Conservation (phyloP, 768 basidiomycete species). For the Suillus weaverae region DNA sequence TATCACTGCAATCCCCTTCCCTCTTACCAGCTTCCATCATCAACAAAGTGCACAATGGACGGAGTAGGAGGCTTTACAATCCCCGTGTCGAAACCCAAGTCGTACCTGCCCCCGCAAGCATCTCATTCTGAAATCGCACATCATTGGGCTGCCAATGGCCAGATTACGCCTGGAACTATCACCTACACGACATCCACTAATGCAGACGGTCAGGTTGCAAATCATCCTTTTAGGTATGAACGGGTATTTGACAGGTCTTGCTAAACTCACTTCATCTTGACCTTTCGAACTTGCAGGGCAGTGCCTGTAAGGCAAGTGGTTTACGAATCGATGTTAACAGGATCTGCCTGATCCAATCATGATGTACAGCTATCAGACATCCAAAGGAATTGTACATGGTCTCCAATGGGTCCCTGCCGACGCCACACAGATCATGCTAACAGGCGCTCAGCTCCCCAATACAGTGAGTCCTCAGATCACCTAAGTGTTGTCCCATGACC, state of each 20-base stretch:
- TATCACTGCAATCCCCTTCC: constrained; percentile 9
- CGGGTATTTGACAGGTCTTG: neutral
- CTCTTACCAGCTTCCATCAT: constrained; percentile 8
- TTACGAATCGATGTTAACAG: neutral
- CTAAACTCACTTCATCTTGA: constrained; percentile 5
- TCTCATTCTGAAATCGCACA: neutral
- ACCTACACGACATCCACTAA: constrained; percentile 71
- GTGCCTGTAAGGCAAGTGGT: constrained; percentile 65
- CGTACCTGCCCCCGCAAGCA: constrained; percentile 21
- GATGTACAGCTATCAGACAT: constrained; percentile 63
- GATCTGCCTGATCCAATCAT: constrained; percentile 21
- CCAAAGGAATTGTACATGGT: constrained; percentile 64
- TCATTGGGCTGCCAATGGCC: constrained; percentile 23
- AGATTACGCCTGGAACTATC: constrained; percentile 65
- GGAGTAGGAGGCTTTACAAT: constrained; percentile 24
- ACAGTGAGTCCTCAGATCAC: constrained; percentile 37
- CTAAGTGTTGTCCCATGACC: neutral
- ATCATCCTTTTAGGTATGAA: constrained; percentile 74
- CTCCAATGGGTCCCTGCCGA: constrained; percentile 68
- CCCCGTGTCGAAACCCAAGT: constrained; percentile 28
- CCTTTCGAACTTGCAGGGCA: constrained; percentile 45
- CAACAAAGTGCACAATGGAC: constrained; percentile 20
- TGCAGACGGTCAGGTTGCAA: constrained; percentile 60
- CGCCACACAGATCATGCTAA: constrained; percentile 57
- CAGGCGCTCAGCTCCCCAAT: constrained; percentile 58